Evolutionary conservation across 495 filamentous ascomycete genomes (phyloP), one percentile per base, ranked within the genome.

Genomic region (Talaromyces wortmannii): DNA sequence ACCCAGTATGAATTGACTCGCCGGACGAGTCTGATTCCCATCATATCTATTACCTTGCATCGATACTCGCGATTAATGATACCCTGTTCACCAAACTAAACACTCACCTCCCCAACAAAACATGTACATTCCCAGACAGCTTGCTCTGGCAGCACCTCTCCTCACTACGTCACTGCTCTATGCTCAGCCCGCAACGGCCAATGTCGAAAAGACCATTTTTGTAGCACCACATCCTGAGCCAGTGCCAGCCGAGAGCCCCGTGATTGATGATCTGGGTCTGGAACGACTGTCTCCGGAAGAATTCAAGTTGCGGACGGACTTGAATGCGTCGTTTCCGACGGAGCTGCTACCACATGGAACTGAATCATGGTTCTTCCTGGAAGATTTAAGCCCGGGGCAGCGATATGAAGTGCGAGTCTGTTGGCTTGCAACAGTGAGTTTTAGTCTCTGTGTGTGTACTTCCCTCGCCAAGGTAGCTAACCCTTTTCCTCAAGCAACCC

Each of bases 181-280:
- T 55, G 57, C 56, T 57, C 53, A 59, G 31, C 61, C 63, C 29
- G 61, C 62, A 18, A 55, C 57, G 40, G 89, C 82, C 64, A 97
- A 98, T 66, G 85, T 87, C 57, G 94, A 98, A 68, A 98, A 98
- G 68, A 78, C 79, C 61, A 90, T 98, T 62, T 97, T 98, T 74
- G 67, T 87, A 44, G 91, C 78, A 18, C 94, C 94, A 17, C 58
- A 69, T 13, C 57, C 71, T 8, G 58, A 78, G 61, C 64, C 70
- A 32, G 62, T 89, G 31, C 79, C 84, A 7, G 66, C 76, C 8
- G 67, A 74, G 29, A 77, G 79, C 58, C 81, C 85, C 23, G 75
- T 73, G 43, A 67, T 92, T 23, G 78, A 85, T 48, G 74, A 85
- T 63, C 77, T 94, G 17, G 78, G 82, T 48, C 76, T 95, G 46